Conservation (phyloP, 805 yeast genomes). For the Sungouiella blattae region DNA sequence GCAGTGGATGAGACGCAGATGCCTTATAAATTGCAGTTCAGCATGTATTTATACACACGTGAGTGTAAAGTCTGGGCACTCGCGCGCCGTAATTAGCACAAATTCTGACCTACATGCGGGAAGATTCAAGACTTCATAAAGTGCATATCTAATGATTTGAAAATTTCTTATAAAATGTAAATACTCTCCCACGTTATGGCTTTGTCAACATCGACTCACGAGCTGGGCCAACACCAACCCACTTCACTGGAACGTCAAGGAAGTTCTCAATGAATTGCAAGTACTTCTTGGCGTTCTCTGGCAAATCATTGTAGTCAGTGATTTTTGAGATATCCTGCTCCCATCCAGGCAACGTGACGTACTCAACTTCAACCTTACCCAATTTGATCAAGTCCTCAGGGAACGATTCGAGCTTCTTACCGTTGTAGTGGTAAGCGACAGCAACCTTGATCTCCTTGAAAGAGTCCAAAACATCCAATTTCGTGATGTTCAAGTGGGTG, state of each 20-base stretch:
- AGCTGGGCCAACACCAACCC: conserved; percentile 99
- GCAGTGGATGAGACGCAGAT: no score
- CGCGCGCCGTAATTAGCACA: no score
- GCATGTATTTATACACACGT: no score
- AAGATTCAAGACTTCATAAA: no score
- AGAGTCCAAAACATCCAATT: conserved; percentile 89
- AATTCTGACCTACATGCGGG: no score
- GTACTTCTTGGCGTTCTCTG: conserved; percentile 82
- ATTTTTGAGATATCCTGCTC: conserved; percentile 73
- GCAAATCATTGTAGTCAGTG: conserved; percentile 71
- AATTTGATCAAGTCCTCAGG: conserved; percentile 86
- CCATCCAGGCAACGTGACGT: conserved; percentile 95
- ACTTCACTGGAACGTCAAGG: conserved; percentile 78
- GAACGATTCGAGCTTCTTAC: conserved; percentile 71
- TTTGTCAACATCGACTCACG: conserved; percentile 87
- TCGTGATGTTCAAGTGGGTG: conserved; percentile 90
- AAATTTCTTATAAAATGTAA: no score
- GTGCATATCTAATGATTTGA: no score
- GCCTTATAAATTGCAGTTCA: no score
- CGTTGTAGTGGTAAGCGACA: conserved; percentile 76
- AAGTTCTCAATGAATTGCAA: conserved; percentile 82
- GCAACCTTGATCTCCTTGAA: conserved; percentile 88
- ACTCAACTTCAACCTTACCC: conserved; percentile 89
- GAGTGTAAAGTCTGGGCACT: no score
- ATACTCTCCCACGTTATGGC: conserved; percentile 11